phyloP scores from a whole-genome alignment of 768 basidiomycete species.

The Boletus sp. region DNA sequence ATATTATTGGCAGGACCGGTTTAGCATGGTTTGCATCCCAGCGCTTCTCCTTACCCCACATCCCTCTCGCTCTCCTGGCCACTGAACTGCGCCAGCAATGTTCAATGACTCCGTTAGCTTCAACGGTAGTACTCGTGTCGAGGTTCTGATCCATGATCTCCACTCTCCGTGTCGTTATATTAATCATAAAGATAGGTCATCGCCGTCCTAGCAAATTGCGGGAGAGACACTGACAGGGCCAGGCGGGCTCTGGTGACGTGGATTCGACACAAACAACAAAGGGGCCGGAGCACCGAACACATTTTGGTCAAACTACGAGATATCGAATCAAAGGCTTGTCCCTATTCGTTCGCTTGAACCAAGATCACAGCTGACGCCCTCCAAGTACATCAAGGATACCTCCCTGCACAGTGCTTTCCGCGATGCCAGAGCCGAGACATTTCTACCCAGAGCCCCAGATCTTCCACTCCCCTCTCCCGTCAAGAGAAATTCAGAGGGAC shows the following conservation, averaged over 20 bases:
- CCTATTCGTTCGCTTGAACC: not conserved
- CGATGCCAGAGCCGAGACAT: slow-evolving; percentile 31
- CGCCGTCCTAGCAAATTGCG: slow-evolving; percentile 33
- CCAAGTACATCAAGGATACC: slow-evolving; percentile 30
- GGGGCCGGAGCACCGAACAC: slow-evolving; percentile 29
- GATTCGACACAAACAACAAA: slow-evolving; percentile 29
- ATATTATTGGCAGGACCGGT: slow-evolving; percentile 5
- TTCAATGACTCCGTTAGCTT: slow-evolving; percentile 26
- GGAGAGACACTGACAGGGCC: slow-evolving; percentile 26
- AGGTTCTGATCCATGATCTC: slow-evolving; percentile 12
- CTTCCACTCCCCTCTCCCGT: slow-evolving; percentile 21
- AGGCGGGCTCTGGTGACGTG: slow-evolving; percentile 28
- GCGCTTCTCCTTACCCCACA: slow-evolving; percentile 1
- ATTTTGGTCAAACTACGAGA: slow-evolving; percentile 27
- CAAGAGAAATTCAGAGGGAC: not conserved
- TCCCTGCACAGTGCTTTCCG: slow-evolving; percentile 31
- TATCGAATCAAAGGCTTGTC: slow-evolving; percentile 28
- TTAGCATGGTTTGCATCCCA: not conserved
- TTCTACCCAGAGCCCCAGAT: slow-evolving; percentile 23
- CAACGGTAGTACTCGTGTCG: slow-evolving; percentile 28
- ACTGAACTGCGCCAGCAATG: slow-evolving; percentile 6
- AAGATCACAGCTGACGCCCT: not conserved
- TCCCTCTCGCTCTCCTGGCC: not conserved
- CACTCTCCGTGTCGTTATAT: not conserved
- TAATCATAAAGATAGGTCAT: slow-evolving; percentile 25